phyloP scores from a whole-genome alignment of 306 rosid genomes.

The Benincasa hispida region DNA sequence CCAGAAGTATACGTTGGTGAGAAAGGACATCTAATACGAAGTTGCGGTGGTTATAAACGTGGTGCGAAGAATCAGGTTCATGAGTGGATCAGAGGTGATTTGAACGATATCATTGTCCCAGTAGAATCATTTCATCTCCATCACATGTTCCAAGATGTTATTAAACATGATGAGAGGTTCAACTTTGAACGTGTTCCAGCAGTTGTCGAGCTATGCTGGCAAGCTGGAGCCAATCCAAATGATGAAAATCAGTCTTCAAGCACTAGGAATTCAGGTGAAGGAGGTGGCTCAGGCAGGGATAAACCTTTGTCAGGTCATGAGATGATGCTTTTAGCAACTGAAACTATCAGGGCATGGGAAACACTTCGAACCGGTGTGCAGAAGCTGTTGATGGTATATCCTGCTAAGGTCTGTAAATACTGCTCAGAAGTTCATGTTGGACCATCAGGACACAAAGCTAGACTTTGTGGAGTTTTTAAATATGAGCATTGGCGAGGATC shows the following conservation, averaged over 20 bases:
- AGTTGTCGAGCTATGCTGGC: constrained; percentile 77
- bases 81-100: constrained; percentile 53
- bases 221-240: constrained; percentile 52
- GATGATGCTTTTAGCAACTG: constrained; percentile 33
- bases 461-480: constrained; percentile 75
- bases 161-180: constrained; percentile 62
- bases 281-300: constrained; percentile 12
- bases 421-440: constrained; percentile 89
- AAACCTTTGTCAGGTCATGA: constrained; percentile 31
- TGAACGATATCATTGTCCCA: constrained; percentile 61
- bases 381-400: constrained; percentile 60
- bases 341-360: constrained; percentile 68
- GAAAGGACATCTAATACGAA: constrained; percentile 62
- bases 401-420: constrained; percentile 67
- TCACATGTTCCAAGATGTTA: constrained; percentile 58
- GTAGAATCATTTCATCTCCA: constrained; percentile 67
- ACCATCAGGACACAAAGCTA: constrained; percentile 76
- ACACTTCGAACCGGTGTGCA: constrained; percentile 52
- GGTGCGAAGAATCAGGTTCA: constrained; percentile 56
- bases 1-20: constrained; percentile 62
- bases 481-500: constrained; percentile 67
- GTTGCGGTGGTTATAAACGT: constrained; percentile 53
- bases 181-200: constrained; percentile 80
- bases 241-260: constrained; percentile 18
- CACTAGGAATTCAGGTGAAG: constrained; percentile 20